Base-by-base conservation (phyloP, 2,329 filamentous ascomycete species). In the Ustulina deusta region DNA sequence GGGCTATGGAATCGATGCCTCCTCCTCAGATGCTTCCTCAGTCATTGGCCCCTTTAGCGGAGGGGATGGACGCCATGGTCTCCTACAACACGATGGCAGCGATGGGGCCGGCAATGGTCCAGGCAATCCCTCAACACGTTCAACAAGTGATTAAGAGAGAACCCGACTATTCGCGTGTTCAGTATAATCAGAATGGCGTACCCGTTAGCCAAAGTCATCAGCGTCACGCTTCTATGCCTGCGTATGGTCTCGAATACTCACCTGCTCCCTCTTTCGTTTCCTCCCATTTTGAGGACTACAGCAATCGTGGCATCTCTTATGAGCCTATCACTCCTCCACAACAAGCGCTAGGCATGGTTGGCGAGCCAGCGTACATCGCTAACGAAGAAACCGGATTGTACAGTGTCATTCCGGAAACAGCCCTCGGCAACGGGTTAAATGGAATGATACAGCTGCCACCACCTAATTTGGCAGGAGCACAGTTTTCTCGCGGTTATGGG, bases 271-370 rank as follows among this genome's bases (percentile, higher is more conserved):
- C 96, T 1, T 98, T 98, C 77, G 94, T 97, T 60, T 98, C 96
- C n/a, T 98, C 96, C 0, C 94, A 97, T 76, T 97, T 95, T 76
- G 96, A 98, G 78, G 95, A 98, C 79, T 99, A 97, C 85, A 97
- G 93, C 87, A 95, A 94, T 79, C 92, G 96, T 65, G 96, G 94
- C 59, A 90, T 98, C 76, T 98, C 95, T 2, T 99, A 95, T 79
- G 96, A 99, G 85, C 96, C 96, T 60, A 90, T 99, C 74, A 99
- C 96, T 0, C 96, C 96, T 66, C 96, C 96, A 17, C 96, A 98
- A 79, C 93, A 97, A 81, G 89, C 92, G 15, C 83, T 96, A 66
- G 90, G 88, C 70, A 90, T 97, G 72, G 89, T 91, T 68, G 87
- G 91, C 46, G 96, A 99, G 84, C 94, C 96, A 10, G 93, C 96